Percentiles rank a stretch among this genome's conserved stretches.
These are phyloP conservation scores for Capronia coronata DNA, from an alignment of 2,329 filamentous ascomycete species.

Conservation along the genomic window DNA sequence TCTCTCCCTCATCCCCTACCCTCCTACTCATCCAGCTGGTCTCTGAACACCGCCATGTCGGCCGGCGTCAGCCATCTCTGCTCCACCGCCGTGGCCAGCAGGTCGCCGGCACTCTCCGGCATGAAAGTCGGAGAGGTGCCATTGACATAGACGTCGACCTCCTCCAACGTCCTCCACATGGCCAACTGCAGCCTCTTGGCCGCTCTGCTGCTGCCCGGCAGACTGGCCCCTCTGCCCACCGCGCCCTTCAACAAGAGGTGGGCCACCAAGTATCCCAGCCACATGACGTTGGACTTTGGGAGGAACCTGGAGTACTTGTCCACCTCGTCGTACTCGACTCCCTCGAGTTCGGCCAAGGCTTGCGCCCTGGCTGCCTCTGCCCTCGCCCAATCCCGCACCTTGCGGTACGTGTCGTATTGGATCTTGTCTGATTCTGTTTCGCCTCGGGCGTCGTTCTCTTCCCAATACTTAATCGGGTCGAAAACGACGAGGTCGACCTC, in stretches of 20 bases:
- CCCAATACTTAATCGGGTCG: slow-evolving; percentile 17
- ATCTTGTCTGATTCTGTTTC: slow-evolving; percentile 9
- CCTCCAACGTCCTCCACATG: slow-evolving; percentile 21
- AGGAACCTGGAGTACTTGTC: slow-evolving; percentile 50
- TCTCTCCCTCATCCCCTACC: slow-evolving; percentile 33
- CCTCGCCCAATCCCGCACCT: slow-evolving; percentile 15
- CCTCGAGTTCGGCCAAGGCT: slow-evolving; percentile 30
- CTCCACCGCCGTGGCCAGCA: slow-evolving; percentile 18
- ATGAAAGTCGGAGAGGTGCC: slow-evolving; percentile 8
- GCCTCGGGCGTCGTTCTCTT: slow-evolving; percentile 11
- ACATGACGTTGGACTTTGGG: slow-evolving; percentile 57
- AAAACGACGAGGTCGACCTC: slow-evolving; percentile 13
- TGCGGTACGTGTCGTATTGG: slow-evolving; percentile 17
- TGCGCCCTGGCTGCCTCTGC: slow-evolving; percentile 22
- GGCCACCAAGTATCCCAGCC: slow-evolving; percentile 56
- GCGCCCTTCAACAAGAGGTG: slow-evolving; percentile 41
- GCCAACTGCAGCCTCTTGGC: slow-evolving; percentile 23
- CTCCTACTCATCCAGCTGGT: slow-evolving; percentile 19
- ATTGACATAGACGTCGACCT: slow-evolving; percentile 15
- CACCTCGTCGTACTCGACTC: slow-evolving; percentile 32
- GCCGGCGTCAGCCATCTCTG: slow-evolving; percentile 19
- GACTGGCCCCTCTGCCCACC: slow-evolving; percentile 9
- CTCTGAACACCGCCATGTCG: slow-evolving; percentile 25
- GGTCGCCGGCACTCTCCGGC: slow-evolving; percentile 17
- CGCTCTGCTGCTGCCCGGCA: slow-evolving; percentile 15